Conservation (phyloP, 2,329 filamentous ascomycete species). For the Endoconidiophora polonica region DNA sequence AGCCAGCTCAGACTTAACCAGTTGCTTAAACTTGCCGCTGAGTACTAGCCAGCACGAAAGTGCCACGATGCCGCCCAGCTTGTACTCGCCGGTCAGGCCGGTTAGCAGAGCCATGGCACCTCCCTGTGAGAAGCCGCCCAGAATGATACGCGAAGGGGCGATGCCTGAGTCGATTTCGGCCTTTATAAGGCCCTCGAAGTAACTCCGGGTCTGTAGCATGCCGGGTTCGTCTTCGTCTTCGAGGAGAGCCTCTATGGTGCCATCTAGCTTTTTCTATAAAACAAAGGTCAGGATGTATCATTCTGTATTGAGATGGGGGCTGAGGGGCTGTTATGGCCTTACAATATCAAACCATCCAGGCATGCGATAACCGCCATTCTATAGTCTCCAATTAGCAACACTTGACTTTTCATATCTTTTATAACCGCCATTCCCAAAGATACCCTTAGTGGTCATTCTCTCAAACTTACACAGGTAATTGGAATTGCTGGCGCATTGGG, state of each 20-base stretch:
- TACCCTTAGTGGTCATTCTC: too few relatives aligned
- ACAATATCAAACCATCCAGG: slow-evolving; percentile 79
- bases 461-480: slow-evolving; percentile 52
- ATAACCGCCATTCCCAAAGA: too few relatives aligned
- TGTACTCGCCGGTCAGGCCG: slow-evolving; percentile 55
- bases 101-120: slow-evolving; percentile 74
- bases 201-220: slow-evolving; percentile 54
- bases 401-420: neutral
- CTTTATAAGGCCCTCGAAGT: slow-evolving; percentile 66
- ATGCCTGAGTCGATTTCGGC: slow-evolving; percentile 69
- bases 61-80: slow-evolving; percentile 76
- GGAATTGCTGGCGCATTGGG: slow-evolving; percentile 79
- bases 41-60: slow-evolving; percentile 71
- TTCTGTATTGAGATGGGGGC: neutral
- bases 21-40: slow-evolving; percentile 27
- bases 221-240: slow-evolving; percentile 50
- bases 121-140: slow-evolving; percentile 77
- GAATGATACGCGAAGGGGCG: slow-evolving; percentile 62
- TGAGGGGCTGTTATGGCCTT: slow-evolving; percentile 15
- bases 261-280: slow-evolving; percentile 18
- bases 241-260: slow-evolving; percentile 19
- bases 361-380: slow-evolving; percentile 67
- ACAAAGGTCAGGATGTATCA: neutral
- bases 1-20: slow-evolving; percentile 29
- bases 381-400: neutral